Percentiles rank a stretch among this genome's conserved stretches.
Evolutionary conservation across 352 stramenopile genomes (phyloP).

Genomic region (Globisporangium polare): DNA sequence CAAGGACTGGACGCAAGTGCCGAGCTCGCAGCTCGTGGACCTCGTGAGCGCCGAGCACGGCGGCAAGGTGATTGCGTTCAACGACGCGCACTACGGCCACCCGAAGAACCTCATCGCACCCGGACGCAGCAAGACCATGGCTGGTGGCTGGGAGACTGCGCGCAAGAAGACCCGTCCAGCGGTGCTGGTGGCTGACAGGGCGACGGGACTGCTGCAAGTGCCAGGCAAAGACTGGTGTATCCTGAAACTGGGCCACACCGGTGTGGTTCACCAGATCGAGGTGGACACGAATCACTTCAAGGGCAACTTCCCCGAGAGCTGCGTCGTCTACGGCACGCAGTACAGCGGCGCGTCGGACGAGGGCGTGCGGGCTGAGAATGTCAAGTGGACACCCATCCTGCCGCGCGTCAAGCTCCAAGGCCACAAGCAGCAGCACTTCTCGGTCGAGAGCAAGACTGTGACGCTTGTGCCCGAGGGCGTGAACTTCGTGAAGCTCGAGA

Average conservation of each 20-base stretch:
- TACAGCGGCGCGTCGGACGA: constrained; percentile 34
- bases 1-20: constrained; percentile 58
- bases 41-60: constrained; percentile 84
- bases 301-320: constrained; percentile 94
- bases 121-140: constrained; percentile 88
- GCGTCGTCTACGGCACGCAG: constrained; percentile 67
- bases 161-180: constrained; percentile 84
- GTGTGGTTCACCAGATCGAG: constrained; percentile 63
- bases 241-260: constrained; percentile 84
- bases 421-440: constrained; percentile 88
- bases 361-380: constrained; percentile 29
- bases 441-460: constrained; percentile 48
- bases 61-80: constrained; percentile 86
- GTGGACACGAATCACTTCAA: constrained; percentile 96
- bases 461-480: constrained; percentile 51
- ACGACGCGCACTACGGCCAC: constrained; percentile 94
- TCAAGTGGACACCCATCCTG: constrained; percentile 85
- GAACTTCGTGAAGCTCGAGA: constrained; percentile 92
- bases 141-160: constrained; percentile 93
- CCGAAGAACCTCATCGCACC: constrained; percentile 90
- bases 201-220: constrained; percentile 50
- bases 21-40: constrained; percentile 61
- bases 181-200: constrained; percentile 47
- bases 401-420: constrained; percentile 81
- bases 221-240: constrained; percentile 91